Conservation (phyloP, 352 stramenopile genomes). For the Elongisporangium undulatum region DNA sequence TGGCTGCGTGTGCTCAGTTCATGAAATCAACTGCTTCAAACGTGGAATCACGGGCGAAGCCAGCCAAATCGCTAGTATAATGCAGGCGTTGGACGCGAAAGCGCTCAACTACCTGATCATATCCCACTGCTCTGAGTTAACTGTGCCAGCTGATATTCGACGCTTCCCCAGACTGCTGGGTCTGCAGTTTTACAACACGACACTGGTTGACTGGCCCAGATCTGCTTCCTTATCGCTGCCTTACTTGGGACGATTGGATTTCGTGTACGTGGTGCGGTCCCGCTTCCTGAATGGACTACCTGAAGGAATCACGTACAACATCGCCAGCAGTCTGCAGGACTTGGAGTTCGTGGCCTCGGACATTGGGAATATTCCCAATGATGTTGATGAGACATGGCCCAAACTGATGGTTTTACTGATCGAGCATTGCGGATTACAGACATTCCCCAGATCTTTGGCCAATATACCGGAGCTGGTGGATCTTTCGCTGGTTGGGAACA, state of each 20-base stretch:
- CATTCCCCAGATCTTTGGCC: slow-evolving; percentile 12
- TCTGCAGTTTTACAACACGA: slow-evolving; percentile 44
- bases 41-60: slow-evolving; percentile 16
- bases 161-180: slow-evolving; percentile 23
- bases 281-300: slow-evolving; percentile 14
- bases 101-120: slow-evolving; percentile 43
- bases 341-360: slow-evolving; percentile 24
- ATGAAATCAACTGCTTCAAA: slow-evolving; percentile 40
- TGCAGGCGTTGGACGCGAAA: slow-evolving; percentile 17
- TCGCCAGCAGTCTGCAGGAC: slow-evolving; percentile 22
- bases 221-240: slow-evolving; percentile 17
- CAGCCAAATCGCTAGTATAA: slow-evolving; percentile 11
- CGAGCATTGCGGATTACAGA: slow-evolving; percentile 27
- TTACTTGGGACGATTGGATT: slow-evolving; percentile 15
- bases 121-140: slow-evolving; percentile 24
- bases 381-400: slow-evolving; percentile 28
- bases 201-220: slow-evolving; percentile 20
- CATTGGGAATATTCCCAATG: slow-evolving; percentile 15
- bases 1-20: slow-evolving; percentile 33
- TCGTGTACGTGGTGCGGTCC: slow-evolving; percentile 28
- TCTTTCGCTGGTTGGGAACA: slow-evolving; percentile 35
- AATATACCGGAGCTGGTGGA: slow-evolving; percentile 22
- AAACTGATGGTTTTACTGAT: slow-evolving; percentile 29
- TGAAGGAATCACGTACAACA: slow-evolving; percentile 24
- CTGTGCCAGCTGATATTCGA: slow-evolving; percentile 19